Evolutionary conservation across 192 early-diverging fungal species (phyloP).

Genomic region (Podila epicladia): DNA sequence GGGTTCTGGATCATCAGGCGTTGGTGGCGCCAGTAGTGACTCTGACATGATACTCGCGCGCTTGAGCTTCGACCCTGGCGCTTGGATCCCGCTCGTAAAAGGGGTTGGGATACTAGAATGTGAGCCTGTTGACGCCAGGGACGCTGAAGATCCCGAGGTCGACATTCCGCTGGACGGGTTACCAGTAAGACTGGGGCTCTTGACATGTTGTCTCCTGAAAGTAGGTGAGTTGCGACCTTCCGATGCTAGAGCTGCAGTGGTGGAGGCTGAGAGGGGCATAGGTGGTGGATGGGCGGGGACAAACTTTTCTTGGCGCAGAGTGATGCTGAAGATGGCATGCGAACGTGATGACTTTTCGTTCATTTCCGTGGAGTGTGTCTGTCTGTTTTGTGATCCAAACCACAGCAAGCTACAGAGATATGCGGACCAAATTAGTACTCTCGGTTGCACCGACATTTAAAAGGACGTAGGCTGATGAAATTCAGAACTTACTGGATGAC

Average conservation of each 20-base stretch:
- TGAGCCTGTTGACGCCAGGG: constrained; percentile 16
- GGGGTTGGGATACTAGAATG: constrained; percentile 35
- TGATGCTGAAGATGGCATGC: constrained; percentile 97
- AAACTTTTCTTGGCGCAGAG: constrained; percentile 81
- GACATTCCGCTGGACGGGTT: constrained; percentile 16
- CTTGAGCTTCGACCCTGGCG: constrained; percentile 41
- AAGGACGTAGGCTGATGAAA: not conserved
- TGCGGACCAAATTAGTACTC: not conserved
- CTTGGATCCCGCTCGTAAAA: constrained; percentile 35
- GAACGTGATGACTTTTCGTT: constrained; percentile 94
- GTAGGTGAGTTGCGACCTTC: constrained; percentile 11
- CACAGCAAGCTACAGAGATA: constrained; percentile 60
- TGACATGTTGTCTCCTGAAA: constrained; percentile 14
- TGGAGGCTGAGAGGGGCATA: constrained; percentile 12
- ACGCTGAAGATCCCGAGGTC: constrained; percentile 5
- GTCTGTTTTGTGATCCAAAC: constrained; percentile 78
- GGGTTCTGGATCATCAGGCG: constrained; percentile 22
- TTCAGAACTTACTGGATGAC: constrained; percentile 67
- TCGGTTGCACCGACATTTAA: not conserved
- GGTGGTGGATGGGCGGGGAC: constrained; percentile 39
- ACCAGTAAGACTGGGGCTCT: constrained; percentile 13
- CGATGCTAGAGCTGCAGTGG: constrained; percentile 11
- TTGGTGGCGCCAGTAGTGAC: constrained; percentile 1
- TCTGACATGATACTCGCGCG: constrained; percentile 27
- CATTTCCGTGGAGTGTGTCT: constrained; percentile 97